Base-by-base conservation (phyloP, 768 basidiomycete species). In the Mycena haematopus region DNA sequence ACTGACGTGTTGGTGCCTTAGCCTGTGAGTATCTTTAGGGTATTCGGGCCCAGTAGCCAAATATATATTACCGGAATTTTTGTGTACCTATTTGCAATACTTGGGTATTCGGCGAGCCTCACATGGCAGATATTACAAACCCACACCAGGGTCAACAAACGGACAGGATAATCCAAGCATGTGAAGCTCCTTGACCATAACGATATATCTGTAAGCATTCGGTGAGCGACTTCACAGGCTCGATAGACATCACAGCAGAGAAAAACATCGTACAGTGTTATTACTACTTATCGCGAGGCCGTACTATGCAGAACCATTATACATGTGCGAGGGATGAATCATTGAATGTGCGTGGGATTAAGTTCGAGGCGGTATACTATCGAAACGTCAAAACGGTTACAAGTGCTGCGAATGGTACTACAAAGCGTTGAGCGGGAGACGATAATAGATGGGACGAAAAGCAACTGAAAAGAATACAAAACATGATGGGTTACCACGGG, bases 21-120 rank as follows among this genome's bases (percentile, higher is more conserved):
- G 70, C 25, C 22, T 68, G 29, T 70, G 65, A 67, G 10, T 8
- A 7, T 29, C 29, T 31, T 31, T 9, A 31, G 29, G 29, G 29
- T 31, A 25, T 11, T 6, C 36, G 13, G 33, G 9, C 29, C 8
- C 46, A 15, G 24, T 29, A n/a, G 49, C 47, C 14, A 49, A 4
- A 51, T 22, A 8, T 52, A 35, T 52, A 35, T 52, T 52, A 52
- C 9, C 33, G 50, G 50, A n/a, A 31, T n/a, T 17, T 53, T 14
- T 53, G 50, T 51, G 19, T 33, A 31, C 29, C 47, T 52, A 35
- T 52, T 22, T 36, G 29, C 50, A 45, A 55, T 55, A 53, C 25
- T 17, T 29, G 27, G 29, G 29, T 31, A 31, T 31, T 9, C 9
- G 29, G 29, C 9, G 29, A 31, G 29, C 29, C 4, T 4, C 6